A percentile compares a stretch with the other conserved stretches of the same genome.
phyloP scores from a whole-genome alignment of 1,139 yeast genomes.

The Blastobotrys petasosporus region DNA sequence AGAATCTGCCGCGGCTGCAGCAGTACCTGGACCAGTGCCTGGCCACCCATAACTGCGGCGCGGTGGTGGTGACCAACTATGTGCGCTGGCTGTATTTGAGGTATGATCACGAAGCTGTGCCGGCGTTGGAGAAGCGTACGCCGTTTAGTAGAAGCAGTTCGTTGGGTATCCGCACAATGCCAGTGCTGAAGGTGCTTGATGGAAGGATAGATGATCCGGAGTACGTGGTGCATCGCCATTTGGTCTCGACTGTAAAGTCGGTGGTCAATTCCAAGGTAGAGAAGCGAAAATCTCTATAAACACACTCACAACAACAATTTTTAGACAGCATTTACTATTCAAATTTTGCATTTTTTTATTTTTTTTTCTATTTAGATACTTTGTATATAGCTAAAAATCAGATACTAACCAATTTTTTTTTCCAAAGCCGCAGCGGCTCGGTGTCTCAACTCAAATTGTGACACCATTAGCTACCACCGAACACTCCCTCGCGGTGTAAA shows the following conservation, averaged over 20 bases:
- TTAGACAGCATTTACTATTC: too few species aligned
- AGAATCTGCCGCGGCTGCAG: background rate
- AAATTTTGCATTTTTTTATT: too few species aligned
- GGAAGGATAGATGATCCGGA: slow-evolving; percentile 6
- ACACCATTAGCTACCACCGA: too few species aligned
- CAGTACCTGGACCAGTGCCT: slow-evolving; percentile 1
- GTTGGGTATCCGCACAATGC: background rate
- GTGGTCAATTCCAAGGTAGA: too few species aligned
- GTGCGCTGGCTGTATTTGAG: slow-evolving; percentile 3
- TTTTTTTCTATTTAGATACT: too few species aligned
- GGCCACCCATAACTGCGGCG: background rate
- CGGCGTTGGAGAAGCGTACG: background rate
- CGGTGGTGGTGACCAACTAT: slow-evolving; percentile 6
- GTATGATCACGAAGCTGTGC: background rate
- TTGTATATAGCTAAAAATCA: too few species aligned
- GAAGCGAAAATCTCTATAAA: too few species aligned
- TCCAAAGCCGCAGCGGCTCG: too few species aligned
- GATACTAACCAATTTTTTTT: too few species aligned
- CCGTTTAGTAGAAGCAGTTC: background rate
- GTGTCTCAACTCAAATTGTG: too few species aligned
- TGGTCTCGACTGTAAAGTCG: slow-evolving; percentile 1
- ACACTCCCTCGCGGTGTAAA: too few species aligned
- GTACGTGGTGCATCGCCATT: slow-evolving; percentile 5
- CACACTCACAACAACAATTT: too few species aligned
- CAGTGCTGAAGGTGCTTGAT: background rate